Evolutionary conservation across 305 asterid genomes (phyloP), one percentile per base, ranked within the genome.

Genomic region (Coffea humblotiana): DNA sequence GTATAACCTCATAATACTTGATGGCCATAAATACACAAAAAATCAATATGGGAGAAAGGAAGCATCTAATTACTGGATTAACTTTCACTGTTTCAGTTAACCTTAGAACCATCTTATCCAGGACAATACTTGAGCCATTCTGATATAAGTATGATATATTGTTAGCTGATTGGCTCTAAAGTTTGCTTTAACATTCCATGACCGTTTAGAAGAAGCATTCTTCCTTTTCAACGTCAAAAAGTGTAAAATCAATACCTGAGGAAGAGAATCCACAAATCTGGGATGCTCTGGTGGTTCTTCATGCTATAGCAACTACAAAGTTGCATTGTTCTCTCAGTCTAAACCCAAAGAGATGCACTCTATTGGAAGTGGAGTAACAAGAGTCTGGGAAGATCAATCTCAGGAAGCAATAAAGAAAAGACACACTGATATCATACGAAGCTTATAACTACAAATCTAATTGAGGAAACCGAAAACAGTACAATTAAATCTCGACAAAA

Each of bases 401-500:
- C 56, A 45, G 35, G 51, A 45, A 76, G 52, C 21, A 60, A 75
- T 60, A 45, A 27, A 63, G 72, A 76, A 64, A 3, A 3, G 64
- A 76, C 25, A 43, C 11, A 6, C 1, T 27, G 48, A 15, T 64
- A 37, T 45, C 48, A 45, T 45, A 63, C 72, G 61, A 61, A 66
- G 43, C 4, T 72, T 72, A 56, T 0, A 10, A 29, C 16, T 29
- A 63, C 29, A 8, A 47, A 76, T 63, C 49, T 32, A 60, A 74
- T 74, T 51, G 67, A 32, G 67, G 67, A 74, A 54, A 74, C 49
- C 9, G 19, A n/a, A 48, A 76, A 45, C 61, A 48, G 27, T 45
- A 15, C 8, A 63, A n/a, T 32, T 47, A 54, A 76, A 76, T 76
- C 79, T 76, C 19, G 8, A 61, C 37, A 63, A 75, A 76, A 63